A percentile compares a stretch with the other conserved stretches of the same genome.
Evolutionary conservation across 352 stramenopile species (phyloP).

Genomic region (Blastocystis hominis): DNA sequence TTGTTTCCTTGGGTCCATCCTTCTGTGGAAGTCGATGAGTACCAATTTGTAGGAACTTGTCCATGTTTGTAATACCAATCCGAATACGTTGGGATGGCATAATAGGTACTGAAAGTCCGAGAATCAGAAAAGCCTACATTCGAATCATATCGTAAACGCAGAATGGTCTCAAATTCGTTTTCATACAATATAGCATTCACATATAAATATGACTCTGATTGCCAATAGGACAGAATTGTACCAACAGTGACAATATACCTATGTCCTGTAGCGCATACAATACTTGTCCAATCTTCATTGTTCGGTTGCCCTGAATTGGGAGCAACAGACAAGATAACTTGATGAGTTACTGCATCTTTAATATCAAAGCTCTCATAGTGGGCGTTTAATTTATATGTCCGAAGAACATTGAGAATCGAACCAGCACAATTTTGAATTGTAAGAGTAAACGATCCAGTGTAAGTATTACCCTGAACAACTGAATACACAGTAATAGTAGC

Average conservation of each 20-base stretch:
- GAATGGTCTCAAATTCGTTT: not conserved
- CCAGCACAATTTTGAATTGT: not conserved
- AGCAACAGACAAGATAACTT: not conserved
- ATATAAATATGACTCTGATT: not conserved
- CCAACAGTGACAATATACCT: not conserved
- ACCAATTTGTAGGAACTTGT: constrained; percentile 6
- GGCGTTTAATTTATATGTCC: not conserved
- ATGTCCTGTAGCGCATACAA: not conserved
- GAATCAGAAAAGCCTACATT: not conserved
- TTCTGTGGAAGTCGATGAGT: not conserved
- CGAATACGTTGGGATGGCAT: not conserved
- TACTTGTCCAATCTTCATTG: not conserved
- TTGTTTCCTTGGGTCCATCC: not conserved
- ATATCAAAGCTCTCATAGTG: not conserved
- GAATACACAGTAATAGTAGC: not conserved
- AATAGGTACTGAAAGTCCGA: not conserved
- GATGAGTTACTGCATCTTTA: not conserved
- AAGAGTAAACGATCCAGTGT: not conserved
- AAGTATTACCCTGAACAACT: not conserved
- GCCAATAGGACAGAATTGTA: not conserved
- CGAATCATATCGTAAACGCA: not conserved
- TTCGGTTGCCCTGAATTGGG: not conserved
- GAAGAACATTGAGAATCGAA: not conserved
- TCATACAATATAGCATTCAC: not conserved
- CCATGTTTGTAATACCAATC: constrained; percentile 24